These are phyloP conservation scores for Penicillium ochrochloron DNA, from an alignment of 495 filamentous ascomycete species.

Conservation along the genomic window DNA sequence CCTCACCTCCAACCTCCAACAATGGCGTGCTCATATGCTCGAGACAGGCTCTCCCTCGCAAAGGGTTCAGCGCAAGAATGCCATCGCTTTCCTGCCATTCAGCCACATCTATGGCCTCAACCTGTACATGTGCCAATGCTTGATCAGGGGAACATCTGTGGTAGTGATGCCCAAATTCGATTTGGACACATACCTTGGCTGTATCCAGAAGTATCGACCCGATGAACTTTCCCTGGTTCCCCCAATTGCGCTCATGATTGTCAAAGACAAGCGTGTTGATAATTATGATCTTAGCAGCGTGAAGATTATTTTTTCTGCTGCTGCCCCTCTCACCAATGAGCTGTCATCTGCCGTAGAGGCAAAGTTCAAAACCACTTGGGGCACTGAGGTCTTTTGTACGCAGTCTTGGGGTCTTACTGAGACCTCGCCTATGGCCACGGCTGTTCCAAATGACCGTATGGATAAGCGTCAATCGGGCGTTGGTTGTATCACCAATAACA, in stretches of 20 bases:
- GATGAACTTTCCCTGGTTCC: conserved; percentile 56
- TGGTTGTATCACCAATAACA: conserved; percentile 61
- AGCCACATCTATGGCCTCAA: conserved; percentile 80
- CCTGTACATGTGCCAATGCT: conserved; percentile 29
- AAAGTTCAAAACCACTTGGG: conserved; percentile 41
- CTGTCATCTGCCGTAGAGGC: conserved; percentile 64
- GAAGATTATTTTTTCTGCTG: conserved; percentile 76
- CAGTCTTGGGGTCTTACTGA: conserved; percentile 82
- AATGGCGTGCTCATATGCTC: conserved; percentile 28
- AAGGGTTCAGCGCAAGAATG: conserved; percentile 54
- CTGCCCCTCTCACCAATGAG: conserved; percentile 77
- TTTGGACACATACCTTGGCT: conserved; percentile 48
- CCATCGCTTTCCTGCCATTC: conserved; percentile 81
- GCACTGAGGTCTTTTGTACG: conserved; percentile 64
- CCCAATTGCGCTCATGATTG: conserved; percentile 73
- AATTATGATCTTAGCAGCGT: conserved; percentile 75
- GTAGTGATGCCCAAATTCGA: conserved; percentile 80
- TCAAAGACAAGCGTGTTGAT: conserved; percentile 66
- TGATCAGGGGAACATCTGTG: conserved; percentile 34
- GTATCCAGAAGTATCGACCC: conserved; percentile 28
- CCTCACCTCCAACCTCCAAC: conserved; percentile 66
- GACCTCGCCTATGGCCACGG: conserved; percentile 50
- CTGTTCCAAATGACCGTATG: conserved; percentile 54
- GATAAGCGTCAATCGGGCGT: conserved; percentile 61
- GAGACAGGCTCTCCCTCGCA: conserved; percentile 20